Evolutionary conservation across 768 basidiomycete genomes (phyloP), one percentile per base, ranked within the genome.

Genomic region (Kwoniella sp.): DNA sequence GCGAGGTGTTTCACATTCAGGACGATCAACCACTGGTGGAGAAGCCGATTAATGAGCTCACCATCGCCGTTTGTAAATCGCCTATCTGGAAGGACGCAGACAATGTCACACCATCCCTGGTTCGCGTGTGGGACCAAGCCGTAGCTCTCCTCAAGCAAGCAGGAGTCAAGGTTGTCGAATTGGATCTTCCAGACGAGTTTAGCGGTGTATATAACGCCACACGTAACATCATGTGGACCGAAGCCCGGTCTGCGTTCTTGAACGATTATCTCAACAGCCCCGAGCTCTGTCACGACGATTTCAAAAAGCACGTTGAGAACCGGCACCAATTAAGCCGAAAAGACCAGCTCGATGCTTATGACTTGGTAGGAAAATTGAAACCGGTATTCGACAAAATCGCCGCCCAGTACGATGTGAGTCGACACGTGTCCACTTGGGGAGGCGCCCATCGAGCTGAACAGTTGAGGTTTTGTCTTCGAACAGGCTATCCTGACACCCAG

Each of bases 351-450:
- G 66, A 76, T 8, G 69, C 69, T 1, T 74, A 77, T 63, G 79
- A 81, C 63, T 47, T 64, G 15, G 55, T 76, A 22, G 75, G 73
- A 3, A 57, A 48, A 11, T 68, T 80, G 2, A 72, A 78, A 15
- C 75, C 75, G 0, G 29, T 59, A 22, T 62, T 80, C 47, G 80
- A 81, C 61, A 57, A 30, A 4, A 66, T 81, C 8, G 78, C 78
- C 0, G n/a, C 47, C 12, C 17, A 68, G 50, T 80, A 78, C 59
- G 69, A 73, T 28, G 76, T 48, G 23, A 48, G 47, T 23, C 34
- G 7, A 13, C 5, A 37, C 34, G 7, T 37, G 5, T 13, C 13
- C 34, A 7, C 34, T 37, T 5, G 34, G 13, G 34, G 13, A 37
- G 7, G 34, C 13, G 13, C n/a, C n/a, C n/a, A n/a, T n/a, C n/a